Percentiles rank a stretch among this genome's conserved stretches.
Conservation (phyloP, 2,329 filamentous ascomycete genomes). For the Aulographum hederae region DNA sequence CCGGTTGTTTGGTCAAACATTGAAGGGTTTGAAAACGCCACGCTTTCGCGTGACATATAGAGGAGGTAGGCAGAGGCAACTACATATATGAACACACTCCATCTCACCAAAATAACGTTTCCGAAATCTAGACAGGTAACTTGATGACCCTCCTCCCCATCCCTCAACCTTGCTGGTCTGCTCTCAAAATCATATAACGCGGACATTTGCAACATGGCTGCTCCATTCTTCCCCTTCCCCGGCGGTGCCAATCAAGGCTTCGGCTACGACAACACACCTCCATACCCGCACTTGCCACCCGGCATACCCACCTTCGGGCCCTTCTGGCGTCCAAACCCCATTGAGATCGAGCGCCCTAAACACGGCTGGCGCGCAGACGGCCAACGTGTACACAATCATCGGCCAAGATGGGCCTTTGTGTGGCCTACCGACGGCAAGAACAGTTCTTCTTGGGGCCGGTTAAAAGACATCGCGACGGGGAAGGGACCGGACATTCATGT, state of each 20-base stretch:
- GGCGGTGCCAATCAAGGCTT: background rate
- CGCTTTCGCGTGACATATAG: too few species aligned
- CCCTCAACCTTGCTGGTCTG: too few species aligned
- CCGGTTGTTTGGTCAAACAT: too few species aligned
- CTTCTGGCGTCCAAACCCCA: background rate
- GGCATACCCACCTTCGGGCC: slow-evolving; percentile 1
- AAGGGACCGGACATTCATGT: slow-evolving; percentile 28
- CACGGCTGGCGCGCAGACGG: background rate
- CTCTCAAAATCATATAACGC: too few species aligned
- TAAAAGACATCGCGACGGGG: slow-evolving; percentile 22
- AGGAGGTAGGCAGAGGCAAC: too few species aligned
- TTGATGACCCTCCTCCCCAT: too few species aligned
- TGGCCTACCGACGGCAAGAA: slow-evolving; percentile 25
- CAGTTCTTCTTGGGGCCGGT: slow-evolving; percentile 16
- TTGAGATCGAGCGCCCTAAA: too few species aligned
- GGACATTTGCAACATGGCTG: too few species aligned
- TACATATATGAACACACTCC: too few species aligned
- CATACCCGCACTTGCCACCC: background rate
- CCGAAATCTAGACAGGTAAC: too few species aligned
- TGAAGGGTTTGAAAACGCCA: too few species aligned
- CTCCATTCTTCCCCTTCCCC: background rate
- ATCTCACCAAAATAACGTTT: too few species aligned
- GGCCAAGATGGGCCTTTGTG: slow-evolving; percentile 22
- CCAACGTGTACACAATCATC: slow-evolving; percentile 8
- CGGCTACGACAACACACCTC: background rate